phyloP scores from a whole-genome alignment of 2,329 filamentous ascomycete genomes.

The Teratosphaeriaceae sp. region DNA sequence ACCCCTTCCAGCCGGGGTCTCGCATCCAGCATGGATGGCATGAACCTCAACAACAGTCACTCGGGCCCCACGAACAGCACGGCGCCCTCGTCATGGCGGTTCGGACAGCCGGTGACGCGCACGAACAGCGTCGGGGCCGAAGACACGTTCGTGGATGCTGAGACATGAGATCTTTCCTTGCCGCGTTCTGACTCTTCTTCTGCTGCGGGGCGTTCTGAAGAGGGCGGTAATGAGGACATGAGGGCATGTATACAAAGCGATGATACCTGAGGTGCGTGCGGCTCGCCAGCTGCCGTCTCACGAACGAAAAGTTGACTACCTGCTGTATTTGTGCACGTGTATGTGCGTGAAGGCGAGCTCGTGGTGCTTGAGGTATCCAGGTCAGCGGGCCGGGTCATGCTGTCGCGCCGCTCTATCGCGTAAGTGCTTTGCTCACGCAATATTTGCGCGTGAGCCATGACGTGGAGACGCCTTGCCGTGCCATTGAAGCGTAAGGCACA shows the following conservation, averaged over 20 bases:
- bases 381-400: too few species aligned
- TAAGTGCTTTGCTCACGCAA: too few species aligned
- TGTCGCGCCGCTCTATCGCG: too few species aligned
- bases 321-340: neutral
- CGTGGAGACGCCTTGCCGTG: too few species aligned
- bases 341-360: too few species aligned
- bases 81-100: slow-evolving; percentile 6
- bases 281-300: neutral
- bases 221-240: too few species aligned
- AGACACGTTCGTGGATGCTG: slow-evolving; percentile 44
- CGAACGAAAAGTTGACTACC: neutral
- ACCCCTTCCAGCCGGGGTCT: slow-evolving; percentile 6
- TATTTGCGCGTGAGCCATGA: too few species aligned
- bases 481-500: too few species aligned
- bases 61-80: slow-evolving; percentile 14
- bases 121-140: slow-evolving; percentile 37
- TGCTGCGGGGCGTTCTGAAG: neutral
- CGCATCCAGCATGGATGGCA: slow-evolving; percentile 2
- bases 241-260: neutral
- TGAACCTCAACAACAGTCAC: too few species aligned
- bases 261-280: neutral
- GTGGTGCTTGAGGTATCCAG: too few species aligned
- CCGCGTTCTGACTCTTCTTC: neutral
- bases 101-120: slow-evolving; percentile 23
- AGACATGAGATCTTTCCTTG: too few species aligned